Conservation (phyloP, 306 rosid species). For the Vicia villosa region DNA sequence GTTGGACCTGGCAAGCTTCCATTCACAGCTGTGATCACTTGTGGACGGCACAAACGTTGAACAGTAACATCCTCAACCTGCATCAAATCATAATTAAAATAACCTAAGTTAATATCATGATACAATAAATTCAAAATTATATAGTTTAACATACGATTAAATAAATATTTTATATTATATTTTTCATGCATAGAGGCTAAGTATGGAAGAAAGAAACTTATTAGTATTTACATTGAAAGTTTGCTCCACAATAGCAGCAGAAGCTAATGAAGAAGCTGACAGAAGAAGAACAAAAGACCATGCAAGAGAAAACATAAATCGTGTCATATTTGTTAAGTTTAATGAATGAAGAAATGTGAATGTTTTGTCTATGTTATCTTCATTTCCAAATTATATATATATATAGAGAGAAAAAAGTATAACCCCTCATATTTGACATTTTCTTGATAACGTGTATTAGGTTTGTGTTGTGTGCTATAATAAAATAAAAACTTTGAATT, state of each 20-base stretch:
- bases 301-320: conserved; percentile 30
- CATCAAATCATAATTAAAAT: neutral
- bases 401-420: conserved; percentile 9
- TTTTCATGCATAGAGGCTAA: too few species aligned
- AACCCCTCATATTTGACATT: conserved; percentile 14
- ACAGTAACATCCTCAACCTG: conserved; percentile 37
- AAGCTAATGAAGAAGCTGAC: conserved; percentile 33
- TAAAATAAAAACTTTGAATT: conserved; percentile 27
- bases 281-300: conserved; percentile 39
- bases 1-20: conserved; percentile 46
- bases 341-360: neutral
- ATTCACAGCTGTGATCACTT: conserved; percentile 41
- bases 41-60: conserved; percentile 33
- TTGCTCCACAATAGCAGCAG: conserved; percentile 39
- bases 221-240: conserved; percentile 46
- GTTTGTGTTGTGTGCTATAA: neutral
- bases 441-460: conserved; percentile 37
- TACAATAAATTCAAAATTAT: neutral
- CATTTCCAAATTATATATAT: neutral
- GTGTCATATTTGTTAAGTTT: conserved; percentile 31
- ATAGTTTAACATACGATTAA: neutral
- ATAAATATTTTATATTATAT: neutral
- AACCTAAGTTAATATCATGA: neutral
- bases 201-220: neutral
- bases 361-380: neutral